A percentile compares a stretch with the other conserved stretches of the same genome.
phyloP scores from a whole-genome alignment of 352 stramenopile species.

The Globisporangium lucens region DNA sequence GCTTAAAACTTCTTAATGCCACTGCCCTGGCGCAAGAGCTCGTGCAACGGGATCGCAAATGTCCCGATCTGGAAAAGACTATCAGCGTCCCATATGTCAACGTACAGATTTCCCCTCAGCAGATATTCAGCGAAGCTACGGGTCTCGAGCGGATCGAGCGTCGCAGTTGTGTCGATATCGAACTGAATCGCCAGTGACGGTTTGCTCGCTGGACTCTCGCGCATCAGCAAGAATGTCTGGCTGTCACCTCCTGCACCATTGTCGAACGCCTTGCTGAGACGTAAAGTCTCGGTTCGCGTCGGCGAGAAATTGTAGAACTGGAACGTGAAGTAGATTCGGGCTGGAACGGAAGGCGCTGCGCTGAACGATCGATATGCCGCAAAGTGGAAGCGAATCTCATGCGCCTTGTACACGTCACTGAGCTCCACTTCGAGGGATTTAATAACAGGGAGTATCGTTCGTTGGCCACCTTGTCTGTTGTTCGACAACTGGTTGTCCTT shows the following conservation, averaged over 20 bases:
- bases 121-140: slow-evolving; percentile 87
- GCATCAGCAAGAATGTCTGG: slow-evolving; percentile 63
- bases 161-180: slow-evolving; percentile 64
- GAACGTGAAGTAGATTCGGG: slow-evolving; percentile 88
- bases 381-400: slow-evolving; percentile 91
- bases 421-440: slow-evolving; percentile 74
- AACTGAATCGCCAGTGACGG: slow-evolving; percentile 73
- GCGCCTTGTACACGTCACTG: slow-evolving; percentile 65
- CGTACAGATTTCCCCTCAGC: slow-evolving; percentile 73
- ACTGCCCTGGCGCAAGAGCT: slow-evolving; percentile 88
- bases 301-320: slow-evolving; percentile 91
- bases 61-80: slow-evolving; percentile 88
- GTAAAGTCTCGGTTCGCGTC: slow-evolving; percentile 82
- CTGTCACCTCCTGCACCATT: slow-evolving; percentile 25
- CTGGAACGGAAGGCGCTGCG: slow-evolving; percentile 16
- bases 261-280: slow-evolving; percentile 56
- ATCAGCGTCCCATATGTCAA: slow-evolving; percentile 94
- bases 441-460: slow-evolving; percentile 8
- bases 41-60: slow-evolving; percentile 78
- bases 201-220: slow-evolving; percentile 56
- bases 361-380: slow-evolving; percentile 62
- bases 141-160: slow-evolving; percentile 62
- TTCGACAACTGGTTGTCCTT: slow-evolving; percentile 20
- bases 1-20: slow-evolving; percentile 87
- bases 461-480: slow-evolving; percentile 4